Base-by-base conservation (phyloP, 257 asterid species). In the Verbena officinalis region DNA sequence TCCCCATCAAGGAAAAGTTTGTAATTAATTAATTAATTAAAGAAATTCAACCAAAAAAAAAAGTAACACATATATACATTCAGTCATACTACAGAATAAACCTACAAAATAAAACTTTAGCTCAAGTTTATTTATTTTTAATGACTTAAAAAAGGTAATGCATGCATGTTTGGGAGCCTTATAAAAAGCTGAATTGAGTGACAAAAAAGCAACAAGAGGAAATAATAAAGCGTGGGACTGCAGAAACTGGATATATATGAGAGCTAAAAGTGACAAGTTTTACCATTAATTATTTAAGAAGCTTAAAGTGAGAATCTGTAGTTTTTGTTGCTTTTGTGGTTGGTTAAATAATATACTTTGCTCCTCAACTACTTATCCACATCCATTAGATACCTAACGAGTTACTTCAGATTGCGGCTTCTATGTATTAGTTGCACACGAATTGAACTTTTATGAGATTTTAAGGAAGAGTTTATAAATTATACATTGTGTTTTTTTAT, bases 341-440 rank as follows among this genome's bases (percentile, higher is more conserved):
- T 73, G 63, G 78, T 53, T 73, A 45, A 73, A 55, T 61, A 45
- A 73, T 67, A 73, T 67, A 67, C 78, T 73, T 73, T 62, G 74
- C 74, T 62, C 67, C 31, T 54, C 68, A 58, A 27, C 53, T 14
- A 56, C 36, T 64, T 55, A 59, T 59, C 60, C 69, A 50, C 71
- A 27, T 68, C 46, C 62, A 46, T 9, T 49, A 62, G 30, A 55
- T 67, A 53, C 72, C 67, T 34, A 70, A 55, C 11, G 9, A 43
- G 7, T 62, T 43, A 49, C 51, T 42, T 49, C 11, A 3, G 7
- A 21, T 21, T 20, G 22, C 13, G 12, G 22, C 42, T 23, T 61
- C 19, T 30, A 59, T 24, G 7, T 22, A 27, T 27, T 11, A 3
- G 46, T 1, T 42, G 4, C 46, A 2, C 40, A 36, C 11, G 40